phyloP scores from a whole-genome alignment of 1,139 yeast genomes.

The Ogataea hybrid region DNA sequence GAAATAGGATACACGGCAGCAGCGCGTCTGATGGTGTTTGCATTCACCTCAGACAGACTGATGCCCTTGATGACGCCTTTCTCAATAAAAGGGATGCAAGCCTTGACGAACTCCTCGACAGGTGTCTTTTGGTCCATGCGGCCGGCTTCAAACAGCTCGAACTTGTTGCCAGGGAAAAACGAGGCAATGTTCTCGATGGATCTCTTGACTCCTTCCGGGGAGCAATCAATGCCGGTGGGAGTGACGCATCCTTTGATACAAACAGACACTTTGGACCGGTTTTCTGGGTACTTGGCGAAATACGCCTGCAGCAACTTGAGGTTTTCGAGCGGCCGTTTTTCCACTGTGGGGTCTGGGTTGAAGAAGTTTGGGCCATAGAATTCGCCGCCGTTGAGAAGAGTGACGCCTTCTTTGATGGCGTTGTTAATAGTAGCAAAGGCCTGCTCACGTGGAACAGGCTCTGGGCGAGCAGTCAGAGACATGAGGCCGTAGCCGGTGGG shows the following conservation, averaged over 20 bases:
- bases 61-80: slow-evolving; percentile 61
- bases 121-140: slow-evolving; percentile 58
- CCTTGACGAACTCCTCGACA: slow-evolving; percentile 47
- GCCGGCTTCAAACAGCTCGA: slow-evolving; percentile 64
- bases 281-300: slow-evolving; percentile 54
- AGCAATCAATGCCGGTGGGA: slow-evolving; percentile 44
- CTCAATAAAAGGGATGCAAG: slow-evolving; percentile 50
- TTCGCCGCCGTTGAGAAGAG: slow-evolving; percentile 71
- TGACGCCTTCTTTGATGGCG: slow-evolving; percentile 49
- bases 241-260: slow-evolving; percentile 65
- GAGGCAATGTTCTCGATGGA: slow-evolving; percentile 50
- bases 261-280: slow-evolving; percentile 49
- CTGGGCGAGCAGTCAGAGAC: slow-evolving; percentile 57
- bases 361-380: slow-evolving; percentile 54
- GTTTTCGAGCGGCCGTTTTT: slow-evolving; percentile 29
- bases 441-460: slow-evolving; percentile 42
- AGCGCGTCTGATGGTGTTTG: slow-evolving; percentile 57
- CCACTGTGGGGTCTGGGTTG: slow-evolving; percentile 37
- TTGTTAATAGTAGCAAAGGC: slow-evolving; percentile 46
- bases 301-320: slow-evolving; percentile 56
- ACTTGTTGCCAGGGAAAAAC: slow-evolving; percentile 36
- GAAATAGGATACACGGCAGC: slow-evolving; percentile 49
- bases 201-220: slow-evolving; percentile 43
- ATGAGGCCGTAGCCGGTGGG: slow-evolving; percentile 60
- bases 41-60: slow-evolving; percentile 69